These are phyloP conservation scores for Aristolochia contorta DNA, from an alignment of 164 flowering plant genomes.

Conservation along the genomic window DNA sequence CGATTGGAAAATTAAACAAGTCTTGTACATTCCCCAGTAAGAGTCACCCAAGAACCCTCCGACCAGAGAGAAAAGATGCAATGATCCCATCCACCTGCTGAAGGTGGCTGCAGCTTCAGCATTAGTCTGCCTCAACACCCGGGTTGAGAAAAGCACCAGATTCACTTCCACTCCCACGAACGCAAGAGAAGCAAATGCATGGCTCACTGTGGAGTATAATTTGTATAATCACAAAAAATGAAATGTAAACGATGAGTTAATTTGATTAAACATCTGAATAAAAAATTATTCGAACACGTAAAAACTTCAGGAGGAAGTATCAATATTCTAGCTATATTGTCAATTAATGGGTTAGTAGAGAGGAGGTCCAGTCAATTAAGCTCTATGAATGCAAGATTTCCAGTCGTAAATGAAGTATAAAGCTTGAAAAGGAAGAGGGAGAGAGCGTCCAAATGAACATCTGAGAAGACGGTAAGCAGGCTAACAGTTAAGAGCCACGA, in stretches of 20 bases:
- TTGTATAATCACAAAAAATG: no score
- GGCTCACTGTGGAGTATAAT: conserved; percentile 49
- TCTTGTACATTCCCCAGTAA: conserved; percentile 93
- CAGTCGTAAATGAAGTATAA: no score
- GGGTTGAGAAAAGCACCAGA: conserved; percentile 76
- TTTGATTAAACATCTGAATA: no score
- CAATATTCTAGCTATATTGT: no score
- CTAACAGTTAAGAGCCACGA: no score
- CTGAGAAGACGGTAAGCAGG: no score
- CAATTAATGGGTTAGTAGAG: background rate
- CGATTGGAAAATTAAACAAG: conserved; percentile 79
- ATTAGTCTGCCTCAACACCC: conserved; percentile 66
- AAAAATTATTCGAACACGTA: no score
- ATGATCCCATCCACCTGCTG: conserved; percentile 97
- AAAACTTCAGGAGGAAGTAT: background rate
- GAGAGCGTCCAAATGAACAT: no score
- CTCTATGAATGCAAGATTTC: no score
- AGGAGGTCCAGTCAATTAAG: no score
- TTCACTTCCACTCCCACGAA: conserved; percentile 97
- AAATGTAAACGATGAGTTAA: no score
- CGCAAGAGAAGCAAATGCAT: conserved; percentile 86
- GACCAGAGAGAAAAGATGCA: conserved; percentile 81
- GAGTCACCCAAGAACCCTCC: conserved; percentile 96
- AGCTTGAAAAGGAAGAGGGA: no score
- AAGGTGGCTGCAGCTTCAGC: conserved; percentile 88